Evolutionary conservation across 2,329 filamentous ascomycete species (phyloP).

Genomic region (Volutella citrinella): DNA sequence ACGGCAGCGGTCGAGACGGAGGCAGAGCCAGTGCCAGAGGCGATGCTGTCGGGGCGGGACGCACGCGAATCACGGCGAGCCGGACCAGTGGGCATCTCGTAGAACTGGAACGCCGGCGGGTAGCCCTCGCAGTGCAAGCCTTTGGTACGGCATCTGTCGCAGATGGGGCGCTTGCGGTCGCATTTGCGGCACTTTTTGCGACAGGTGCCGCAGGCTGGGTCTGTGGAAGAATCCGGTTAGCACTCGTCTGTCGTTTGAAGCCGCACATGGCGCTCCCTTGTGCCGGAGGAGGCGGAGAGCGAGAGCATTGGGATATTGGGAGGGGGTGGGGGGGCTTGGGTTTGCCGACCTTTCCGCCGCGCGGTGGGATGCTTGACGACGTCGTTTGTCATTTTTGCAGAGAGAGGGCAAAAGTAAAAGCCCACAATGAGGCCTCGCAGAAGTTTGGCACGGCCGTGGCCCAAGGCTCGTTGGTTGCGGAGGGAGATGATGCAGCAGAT

Average conservation of each 20-base stretch:
- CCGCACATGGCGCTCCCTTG: too few relatives aligned
- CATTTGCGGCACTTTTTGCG: slow-evolving; percentile 32
- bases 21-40: too few relatives aligned
- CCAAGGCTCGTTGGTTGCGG: too few relatives aligned
- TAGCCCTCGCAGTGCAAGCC: slow-evolving; percentile 30
- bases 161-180: slow-evolving; percentile 26
- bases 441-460: too few relatives aligned
- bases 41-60: too few relatives aligned
- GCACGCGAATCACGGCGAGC: too few relatives aligned
- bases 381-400: slow-evolving; percentile 12
- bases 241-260: too few relatives aligned
- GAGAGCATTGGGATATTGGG: background rate
- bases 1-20: too few relatives aligned
- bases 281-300: too few relatives aligned
- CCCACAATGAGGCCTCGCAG: too few relatives aligned
- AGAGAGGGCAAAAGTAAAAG: too few relatives aligned
- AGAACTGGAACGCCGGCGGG: slow-evolving; percentile 27
- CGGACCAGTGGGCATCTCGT: slow-evolving; percentile 9
- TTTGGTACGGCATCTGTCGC: slow-evolving; percentile 26
- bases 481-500: too few relatives aligned
- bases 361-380: slow-evolving; percentile 14
- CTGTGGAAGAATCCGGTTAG: slow-evolving; percentile 9
- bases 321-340: background rate
- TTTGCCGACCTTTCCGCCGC: slow-evolving; percentile 15
- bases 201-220: slow-evolving; percentile 29